Base-by-base conservation (phyloP, 306 rosid genomes). In the Inga laurina region DNA sequence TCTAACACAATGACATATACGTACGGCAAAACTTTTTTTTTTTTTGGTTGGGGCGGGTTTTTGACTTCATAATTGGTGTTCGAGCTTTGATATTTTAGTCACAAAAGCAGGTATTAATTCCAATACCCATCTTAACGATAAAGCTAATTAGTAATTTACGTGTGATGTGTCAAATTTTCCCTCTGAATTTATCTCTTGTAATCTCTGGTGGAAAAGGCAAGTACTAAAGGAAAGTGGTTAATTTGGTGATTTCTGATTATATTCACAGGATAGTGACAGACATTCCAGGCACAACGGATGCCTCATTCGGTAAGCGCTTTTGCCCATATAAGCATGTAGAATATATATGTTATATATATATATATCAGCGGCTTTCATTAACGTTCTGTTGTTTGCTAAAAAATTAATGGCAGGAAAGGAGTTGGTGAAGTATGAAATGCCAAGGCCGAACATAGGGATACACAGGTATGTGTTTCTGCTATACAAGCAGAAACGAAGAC, bases 271-370 rank as follows among this genome's bases (percentile, higher is more conserved):
- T 93, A 8, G 99, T 93, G 54, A 89, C 94, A 13, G 98, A 95
- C 74, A 95, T 95, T 39, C 99, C 99, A 14, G 99, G 99, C 84
- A 95, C 99, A 44, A 95, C 99, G 62, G 94, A 92, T 83, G 82
- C 80, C 43, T 73, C 94, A 45, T 95, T 95, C 75, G 98, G 98
- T 95, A 88, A 87, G 77, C 43, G 48, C 24, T 76, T 46, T 83
- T 19, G 27, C 37, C 44, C 39, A 39, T 12, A 2, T 18, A 4
- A 1, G 19, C 3, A 10, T 27, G 30, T 32, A 65, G n/a, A 56
- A 16, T 51, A 18, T 49, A 27, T 27, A 27, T 27, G 30, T 27
- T 27, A 11, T n/a, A 14, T 35, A 35, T 35, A 35, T 35, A 37
- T 37, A 37, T 37, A 37, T 37, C 41, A 56, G 34, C 4, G 59